Evolutionary conservation across 2,329 filamentous ascomycete genomes (phyloP).

Genomic region (Aspergillus felis): DNA sequence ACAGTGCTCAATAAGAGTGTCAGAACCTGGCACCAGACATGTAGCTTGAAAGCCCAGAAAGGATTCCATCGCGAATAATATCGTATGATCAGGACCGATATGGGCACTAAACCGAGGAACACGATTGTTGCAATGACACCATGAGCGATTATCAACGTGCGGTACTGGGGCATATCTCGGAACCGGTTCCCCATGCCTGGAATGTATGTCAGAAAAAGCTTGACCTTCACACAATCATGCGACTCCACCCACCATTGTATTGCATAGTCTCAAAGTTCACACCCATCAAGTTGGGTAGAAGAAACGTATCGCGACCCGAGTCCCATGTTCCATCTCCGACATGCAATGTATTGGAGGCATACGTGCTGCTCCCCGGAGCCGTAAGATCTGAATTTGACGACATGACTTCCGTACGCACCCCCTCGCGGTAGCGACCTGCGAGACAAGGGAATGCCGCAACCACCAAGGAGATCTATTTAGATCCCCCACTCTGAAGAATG

Average conservation of each 20-base stretch:
- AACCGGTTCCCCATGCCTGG: conserved; percentile 66
- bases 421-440: conserved; percentile 14
- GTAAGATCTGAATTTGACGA: conserved; percentile 42
- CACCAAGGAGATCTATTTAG: conserved; percentile 42
- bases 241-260: conserved; percentile 56
- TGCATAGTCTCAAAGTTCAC: conserved; percentile 64
- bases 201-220: conserved; percentile 10
- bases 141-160: conserved; percentile 56
- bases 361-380: conserved; percentile 58
- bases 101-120: conserved; percentile 58
- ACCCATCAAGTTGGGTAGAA: conserved; percentile 61
- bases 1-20: conserved; percentile 60
- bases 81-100: conserved; percentile 57
- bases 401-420: conserved; percentile 20
- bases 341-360: conserved; percentile 58
- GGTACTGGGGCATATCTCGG: conserved; percentile 55
- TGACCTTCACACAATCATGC: not conserved
- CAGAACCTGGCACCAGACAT: conserved; percentile 62
- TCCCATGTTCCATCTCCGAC: conserved; percentile 68
- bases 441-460: conserved; percentile 37
- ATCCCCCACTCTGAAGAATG: conserved; percentile 42
- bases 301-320: conserved; percentile 56
- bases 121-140: conserved; percentile 58
- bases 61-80: conserved; percentile 56
- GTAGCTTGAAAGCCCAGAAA: conserved; percentile 54